Evolutionary conservation across 345 rosid genomes (phyloP).

Genomic region (Aquilaria malaccensis): DNA sequence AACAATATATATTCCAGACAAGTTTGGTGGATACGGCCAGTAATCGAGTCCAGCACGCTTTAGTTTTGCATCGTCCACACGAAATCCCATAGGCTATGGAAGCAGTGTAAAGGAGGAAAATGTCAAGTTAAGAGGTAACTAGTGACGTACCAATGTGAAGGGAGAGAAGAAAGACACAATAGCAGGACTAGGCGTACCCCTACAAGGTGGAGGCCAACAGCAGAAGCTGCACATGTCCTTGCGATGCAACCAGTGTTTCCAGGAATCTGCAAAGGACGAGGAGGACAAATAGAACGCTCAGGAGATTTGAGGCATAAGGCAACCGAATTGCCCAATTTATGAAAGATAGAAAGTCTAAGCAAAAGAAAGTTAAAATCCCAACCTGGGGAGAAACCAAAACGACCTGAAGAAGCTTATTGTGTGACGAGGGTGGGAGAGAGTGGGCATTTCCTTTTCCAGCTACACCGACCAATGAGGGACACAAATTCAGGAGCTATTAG

Average conservation of each 20-base stretch:
- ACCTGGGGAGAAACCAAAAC: slow-evolving; percentile 98
- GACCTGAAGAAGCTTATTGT: slow-evolving; percentile 64
- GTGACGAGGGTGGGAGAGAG: slow-evolving; percentile 29
- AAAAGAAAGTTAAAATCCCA: neutral
- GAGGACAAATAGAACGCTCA: slow-evolving; percentile 18
- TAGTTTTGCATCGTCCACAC: slow-evolving; percentile 70
- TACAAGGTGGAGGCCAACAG: slow-evolving; percentile 82
- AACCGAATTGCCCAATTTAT: neutral
- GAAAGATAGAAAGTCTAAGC: neutral
- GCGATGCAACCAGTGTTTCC: slow-evolving; percentile 98
- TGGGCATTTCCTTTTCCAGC: slow-evolving; percentile 36
- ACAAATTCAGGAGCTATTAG: neutral
- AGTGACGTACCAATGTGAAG: neutral
- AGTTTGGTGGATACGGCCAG: slow-evolving; percentile 94
- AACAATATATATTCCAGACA: slow-evolving; percentile 5
- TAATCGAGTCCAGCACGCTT: slow-evolving; percentile 97
- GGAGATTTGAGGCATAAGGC: slow-evolving; percentile 14
- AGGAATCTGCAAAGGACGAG: slow-evolving; percentile 63
- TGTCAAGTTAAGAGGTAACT: neutral
- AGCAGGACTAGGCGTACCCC: slow-evolving; percentile 31
- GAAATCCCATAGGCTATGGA: slow-evolving; percentile 86
- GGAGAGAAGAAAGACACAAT: neutral
- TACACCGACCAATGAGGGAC: slow-evolving; percentile 13
- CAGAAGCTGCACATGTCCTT: slow-evolving; percentile 92
- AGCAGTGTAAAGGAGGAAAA: slow-evolving; percentile 14